Evolutionary conservation across 805 yeast genomes (phyloP), one percentile per base, ranked within the genome.

Genomic region (Pichia membranifaciens): DNA sequence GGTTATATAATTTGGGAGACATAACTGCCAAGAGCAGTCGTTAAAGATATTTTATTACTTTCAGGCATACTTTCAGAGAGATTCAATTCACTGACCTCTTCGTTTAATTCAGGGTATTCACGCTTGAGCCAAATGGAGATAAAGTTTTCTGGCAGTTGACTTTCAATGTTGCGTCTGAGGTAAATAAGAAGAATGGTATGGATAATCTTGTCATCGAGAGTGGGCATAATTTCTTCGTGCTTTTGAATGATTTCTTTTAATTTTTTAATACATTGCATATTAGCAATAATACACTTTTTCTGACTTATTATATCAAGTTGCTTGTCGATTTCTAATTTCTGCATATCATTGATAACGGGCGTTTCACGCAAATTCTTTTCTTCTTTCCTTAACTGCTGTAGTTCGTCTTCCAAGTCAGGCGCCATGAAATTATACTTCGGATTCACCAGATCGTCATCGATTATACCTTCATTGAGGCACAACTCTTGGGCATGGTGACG

Each of bases 181-280:
- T 72, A 68, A 4, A 76, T 70, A 48, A 58, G 59, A 12, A 76
- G 59, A 15, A 75, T 55, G 3, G 72, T 53, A 43, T 74, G 75
- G 6, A 70, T 54, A 0, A 59, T 50, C 58, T 58, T 35, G 29
- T 46, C 41, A 6, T 41, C 39, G 3, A 45, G 31, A 18, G 16
- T 9, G n/a, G 8, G 15, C 43, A 32, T 31, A n/a, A 29, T 7
- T 16, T 38, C 31, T 12, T 36, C 28, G 31, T 38, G 50, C 2
- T 48, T 39, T 3, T 49, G 43, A 15, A 61, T 41, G 1, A 53
- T 38, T 10, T 52, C 54, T 35, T 54, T 57, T 15, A 61, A 37
- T n/a, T 59, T 32, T 9, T 54, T 45, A 17, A 65, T 45, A 43
- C 68, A 60, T 25, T 59, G 52, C 59, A 64, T 57, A 45, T 66